Base-by-base conservation (phyloP, 2,329 filamentous ascomycete species). In the Periglandula ipomoeae region DNA sequence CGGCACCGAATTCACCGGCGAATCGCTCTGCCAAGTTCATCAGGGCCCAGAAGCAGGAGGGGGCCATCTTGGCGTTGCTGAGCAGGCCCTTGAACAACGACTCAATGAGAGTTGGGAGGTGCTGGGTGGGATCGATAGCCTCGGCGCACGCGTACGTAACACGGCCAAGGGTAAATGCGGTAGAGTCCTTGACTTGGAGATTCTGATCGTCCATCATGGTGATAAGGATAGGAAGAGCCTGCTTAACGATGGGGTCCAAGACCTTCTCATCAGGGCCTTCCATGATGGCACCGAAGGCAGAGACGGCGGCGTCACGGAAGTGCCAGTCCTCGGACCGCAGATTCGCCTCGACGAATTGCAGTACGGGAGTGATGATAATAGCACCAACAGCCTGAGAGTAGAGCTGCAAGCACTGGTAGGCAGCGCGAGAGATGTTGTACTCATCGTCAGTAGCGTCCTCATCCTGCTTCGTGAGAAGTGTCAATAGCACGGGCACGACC, bases 1-100 rank as follows among this genome's bases (percentile, higher is more conserved):
- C 59, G 52, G 84, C 85, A 44, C 87, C 88, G 49, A 84, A 78
- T 48, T 96, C 90, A 50, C 89, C 89, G 26, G 89, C 87, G 65
- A 97, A 98, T 53, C 90, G 85, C 65, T 98, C 93, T 10, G 93
- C 91, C 63, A 98, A 73, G 70, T 97, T 98, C 88, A 98, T 97
- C 57, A 98, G 73, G 27, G 93, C 90, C 93, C 94, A 96, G 73
- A 93, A 98, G 81, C 93, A 97, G 26, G 93, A 98, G 48, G 89
- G 84, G 27, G 91, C 93, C 84, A 98, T 98, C 79, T 95, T 96
- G 52, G 89, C 85, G 65, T 86, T 93, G 71, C 87, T 91, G 51
- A 88, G 82, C 51, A 98, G 78, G 45, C 91, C 93, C 58, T 84
- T 82, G 73, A 98, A 98, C 9, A 98, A 79, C 37, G 90, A 87